These are phyloP conservation scores for Corymbia calophylla DNA, from an alignment of 441 rosid genomes.

Conservation along the genomic window DNA sequence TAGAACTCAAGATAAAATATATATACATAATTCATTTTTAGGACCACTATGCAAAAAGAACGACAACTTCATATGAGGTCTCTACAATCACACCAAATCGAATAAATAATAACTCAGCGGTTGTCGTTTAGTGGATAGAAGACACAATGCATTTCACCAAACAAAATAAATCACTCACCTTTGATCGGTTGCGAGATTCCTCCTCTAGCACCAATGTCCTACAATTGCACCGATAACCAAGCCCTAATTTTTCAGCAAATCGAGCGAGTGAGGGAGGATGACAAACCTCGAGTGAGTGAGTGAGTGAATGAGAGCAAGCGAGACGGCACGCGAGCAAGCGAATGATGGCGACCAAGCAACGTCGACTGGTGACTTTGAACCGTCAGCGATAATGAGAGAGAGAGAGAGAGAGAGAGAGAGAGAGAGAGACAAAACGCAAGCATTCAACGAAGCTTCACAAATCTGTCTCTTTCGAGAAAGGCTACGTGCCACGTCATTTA, in stretches of 20 bases:
- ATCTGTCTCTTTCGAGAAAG: background rate
- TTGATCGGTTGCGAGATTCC: background rate
- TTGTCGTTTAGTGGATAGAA: background rate
- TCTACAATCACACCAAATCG: no score
- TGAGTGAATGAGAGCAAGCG: rapidly evolving
- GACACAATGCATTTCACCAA: background rate
- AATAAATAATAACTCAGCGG: no score
- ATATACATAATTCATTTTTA: background rate
- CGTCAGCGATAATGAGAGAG: background rate
- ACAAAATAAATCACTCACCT: background rate
- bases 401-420: background rate
- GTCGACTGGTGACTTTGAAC: rapidly evolving
- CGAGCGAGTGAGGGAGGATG: background rate
- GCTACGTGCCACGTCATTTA: rapidly evolving
- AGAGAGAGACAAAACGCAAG: background rate
- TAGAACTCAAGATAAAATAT: background rate
- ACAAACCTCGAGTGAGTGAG: background rate
- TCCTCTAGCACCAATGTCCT: background rate
- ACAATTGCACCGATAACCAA: background rate
- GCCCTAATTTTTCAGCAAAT: background rate
- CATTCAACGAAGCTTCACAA: background rate
- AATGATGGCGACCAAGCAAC: rapidly evolving
- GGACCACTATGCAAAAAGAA: no score
- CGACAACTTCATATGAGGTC: no score
- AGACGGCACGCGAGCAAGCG: background rate